A percentile compares a stretch with the other conserved stretches of the same genome.
phyloP scores from a whole-genome alignment of 192 early-diverging fungal species.

The Backusella luteola region DNA sequence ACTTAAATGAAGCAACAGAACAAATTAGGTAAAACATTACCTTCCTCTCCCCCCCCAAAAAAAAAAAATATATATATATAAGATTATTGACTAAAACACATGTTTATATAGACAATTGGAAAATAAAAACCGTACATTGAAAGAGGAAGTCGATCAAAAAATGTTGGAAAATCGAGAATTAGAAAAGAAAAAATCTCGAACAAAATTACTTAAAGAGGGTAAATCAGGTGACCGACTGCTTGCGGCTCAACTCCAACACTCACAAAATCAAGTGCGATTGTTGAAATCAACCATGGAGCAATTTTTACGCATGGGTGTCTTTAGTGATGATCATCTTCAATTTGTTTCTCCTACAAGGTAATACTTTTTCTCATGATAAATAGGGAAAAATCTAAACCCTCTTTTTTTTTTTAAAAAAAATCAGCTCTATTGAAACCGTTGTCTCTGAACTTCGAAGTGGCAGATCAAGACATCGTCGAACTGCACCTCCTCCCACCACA shows the following conservation, averaged over 20 bases:
- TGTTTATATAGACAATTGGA: background rate
- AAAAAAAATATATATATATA: no score
- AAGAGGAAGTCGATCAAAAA: slow-evolving; percentile 10
- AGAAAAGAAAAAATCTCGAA: slow-evolving; percentile 5
- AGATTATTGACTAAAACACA: no score
- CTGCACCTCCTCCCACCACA: background rate
- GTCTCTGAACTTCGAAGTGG: slow-evolving; percentile 9
- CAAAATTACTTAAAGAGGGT: background rate
- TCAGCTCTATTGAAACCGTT: slow-evolving; percentile 1
- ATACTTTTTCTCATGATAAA: no score
- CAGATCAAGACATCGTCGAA: background rate
- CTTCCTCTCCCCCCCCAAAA: background rate
- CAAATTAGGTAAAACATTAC: slow-evolving; percentile 10
- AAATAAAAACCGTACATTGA: background rate
- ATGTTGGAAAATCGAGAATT: background rate
- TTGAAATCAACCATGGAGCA: slow-evolving; percentile 36
- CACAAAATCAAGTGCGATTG: slow-evolving; percentile 23
- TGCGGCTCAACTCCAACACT: slow-evolving; percentile 22
- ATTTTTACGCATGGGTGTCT: slow-evolving; percentile 26
- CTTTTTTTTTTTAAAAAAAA: background rate
- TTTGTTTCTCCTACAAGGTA: slow-evolving; percentile 11
- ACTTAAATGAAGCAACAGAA: slow-evolving; percentile 21
- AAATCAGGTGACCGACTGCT: slow-evolving; percentile 2
- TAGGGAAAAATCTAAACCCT: background rate
- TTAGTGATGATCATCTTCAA: slow-evolving; percentile 15